Evolutionary conservation across 1,139 yeast species (phyloP).

Genomic region (Entelexis paramagnoliae): DNA sequence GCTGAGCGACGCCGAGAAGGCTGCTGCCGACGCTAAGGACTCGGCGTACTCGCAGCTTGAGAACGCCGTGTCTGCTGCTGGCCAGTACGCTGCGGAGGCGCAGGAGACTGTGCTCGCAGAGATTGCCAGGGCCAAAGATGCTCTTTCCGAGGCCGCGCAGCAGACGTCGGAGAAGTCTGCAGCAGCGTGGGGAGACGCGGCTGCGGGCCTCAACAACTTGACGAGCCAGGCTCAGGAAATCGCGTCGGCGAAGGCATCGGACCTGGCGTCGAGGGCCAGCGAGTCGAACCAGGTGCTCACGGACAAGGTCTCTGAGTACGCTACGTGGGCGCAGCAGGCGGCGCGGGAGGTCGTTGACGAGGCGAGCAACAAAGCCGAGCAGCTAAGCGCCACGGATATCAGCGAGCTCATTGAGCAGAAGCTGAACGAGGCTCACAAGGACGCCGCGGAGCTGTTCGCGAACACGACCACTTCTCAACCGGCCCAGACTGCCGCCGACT

Average conservation of each 20-base stretch:
- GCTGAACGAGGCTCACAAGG: constrained; percentile 7
- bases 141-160: not conserved
- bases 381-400: not conserved
- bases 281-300: not conserved
- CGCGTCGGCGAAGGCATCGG: not conserved
- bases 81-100: not conserved
- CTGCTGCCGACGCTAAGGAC: not conserved
- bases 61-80: not conserved
- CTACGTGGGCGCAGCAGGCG: constrained; percentile 1
- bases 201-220: not conserved
- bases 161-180: not conserved
- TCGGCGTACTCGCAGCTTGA: not conserved
- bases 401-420: constrained; percentile 10
- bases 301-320: constrained; percentile 1
- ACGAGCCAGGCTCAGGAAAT: not conserved
- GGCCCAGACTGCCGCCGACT: constrained; percentile 2
- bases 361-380: constrained; percentile 4
- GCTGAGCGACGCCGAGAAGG: not conserved
- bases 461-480: constrained; percentile 5
- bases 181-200: not conserved
- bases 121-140: not conserved
- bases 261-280: not conserved
- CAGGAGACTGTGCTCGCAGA: not conserved
- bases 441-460: constrained; percentile 1
- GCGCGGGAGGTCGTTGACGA: constrained; percentile 3